These are phyloP conservation scores for Barnettozyma hawaiiensis DNA, from an alignment of 1,139 yeast genomes.

Conservation along the genomic window DNA sequence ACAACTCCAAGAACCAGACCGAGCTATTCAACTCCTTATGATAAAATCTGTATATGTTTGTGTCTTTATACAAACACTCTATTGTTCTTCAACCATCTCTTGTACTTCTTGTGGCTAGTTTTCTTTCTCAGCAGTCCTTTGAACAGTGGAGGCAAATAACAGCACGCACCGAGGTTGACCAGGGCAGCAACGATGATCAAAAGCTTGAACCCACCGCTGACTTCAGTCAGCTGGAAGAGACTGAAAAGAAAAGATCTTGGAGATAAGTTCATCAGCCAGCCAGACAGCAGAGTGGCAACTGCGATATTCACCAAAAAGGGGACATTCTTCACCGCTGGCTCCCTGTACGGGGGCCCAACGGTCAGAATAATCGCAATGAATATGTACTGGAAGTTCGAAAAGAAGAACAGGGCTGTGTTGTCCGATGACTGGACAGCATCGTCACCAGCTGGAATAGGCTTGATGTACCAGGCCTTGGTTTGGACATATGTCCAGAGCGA, in stretches of 20 bases:
- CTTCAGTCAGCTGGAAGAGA: slow-evolving; percentile 68
- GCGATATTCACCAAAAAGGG: slow-evolving; percentile 67
- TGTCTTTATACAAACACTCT: slow-evolving; percentile 13
- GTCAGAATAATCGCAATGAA: slow-evolving; percentile 76
- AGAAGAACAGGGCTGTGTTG: slow-evolving; percentile 76
- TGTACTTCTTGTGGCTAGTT: slow-evolving; percentile 33
- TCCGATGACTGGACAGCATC: slow-evolving; percentile 84
- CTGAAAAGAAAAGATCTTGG: slow-evolving; percentile 51
- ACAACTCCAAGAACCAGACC: slow-evolving; percentile 47
- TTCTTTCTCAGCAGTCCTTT: slow-evolving; percentile 31
- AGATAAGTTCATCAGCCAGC: slow-evolving; percentile 43
- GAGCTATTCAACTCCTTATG: slow-evolving; percentile 31
- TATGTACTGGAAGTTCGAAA: slow-evolving; percentile 85
- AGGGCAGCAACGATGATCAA: slow-evolving; percentile 42
- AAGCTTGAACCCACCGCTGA: slow-evolving; percentile 47
- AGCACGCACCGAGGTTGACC: slow-evolving; percentile 43
- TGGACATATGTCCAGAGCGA: slow-evolving; percentile 58
- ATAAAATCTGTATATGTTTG: too few relatives aligned
- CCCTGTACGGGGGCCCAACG: slow-evolving; percentile 93
- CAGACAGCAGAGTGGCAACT: slow-evolving; percentile 44
- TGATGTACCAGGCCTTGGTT: slow-evolving; percentile 64
- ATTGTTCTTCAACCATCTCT: slow-evolving; percentile 27
- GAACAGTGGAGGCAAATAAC: slow-evolving; percentile 28
- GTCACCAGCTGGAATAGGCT: slow-evolving; percentile 81
- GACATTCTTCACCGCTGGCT: slow-evolving; percentile 58